Conservation (phyloP, 2,329 filamentous ascomycete genomes). For the Hymenoscyphus scutula region DNA sequence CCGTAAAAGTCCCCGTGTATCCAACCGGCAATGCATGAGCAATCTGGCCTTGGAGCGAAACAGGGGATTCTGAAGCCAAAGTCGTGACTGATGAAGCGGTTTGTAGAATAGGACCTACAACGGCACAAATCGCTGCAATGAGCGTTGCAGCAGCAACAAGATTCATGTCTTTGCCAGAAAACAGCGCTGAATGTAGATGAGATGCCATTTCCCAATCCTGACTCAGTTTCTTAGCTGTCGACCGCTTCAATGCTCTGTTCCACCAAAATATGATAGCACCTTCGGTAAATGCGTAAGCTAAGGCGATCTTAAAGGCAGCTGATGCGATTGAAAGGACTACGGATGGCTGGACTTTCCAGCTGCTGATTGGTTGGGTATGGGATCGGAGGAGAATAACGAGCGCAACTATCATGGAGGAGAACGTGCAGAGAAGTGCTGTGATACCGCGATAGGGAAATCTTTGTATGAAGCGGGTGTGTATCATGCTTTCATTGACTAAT, state of each 20-base stretch:
- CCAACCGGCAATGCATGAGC: constrained; percentile 19
- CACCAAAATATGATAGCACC: constrained; percentile 20
- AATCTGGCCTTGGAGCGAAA: constrained; percentile 8
- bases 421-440: neutral
- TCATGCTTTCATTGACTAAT: neutral
- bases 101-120: constrained; percentile 23
- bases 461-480: neutral
- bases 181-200: constrained; percentile 16
- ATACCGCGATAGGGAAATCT: neutral
- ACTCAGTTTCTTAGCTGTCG: constrained; percentile 12
- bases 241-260: constrained; percentile 18
- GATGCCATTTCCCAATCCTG: constrained; percentile 15
- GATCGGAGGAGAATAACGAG: neutral
- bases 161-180: constrained; percentile 18
- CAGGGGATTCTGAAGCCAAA: neutral
- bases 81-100: constrained; percentile 18
- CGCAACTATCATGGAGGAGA: neutral
- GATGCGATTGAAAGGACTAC: constrained; percentile 20
- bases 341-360: constrained; percentile 16
- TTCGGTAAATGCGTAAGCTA: constrained; percentile 14
- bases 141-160: constrained; percentile 17
- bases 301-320: constrained; percentile 14
- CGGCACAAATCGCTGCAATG: constrained; percentile 14
- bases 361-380: neutral
- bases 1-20: too few relatives aligned